These are phyloP conservation scores for Verticillium dahliae DNA, from an alignment of 2,329 filamentous ascomycete genomes.

Conservation along the genomic window DNA sequence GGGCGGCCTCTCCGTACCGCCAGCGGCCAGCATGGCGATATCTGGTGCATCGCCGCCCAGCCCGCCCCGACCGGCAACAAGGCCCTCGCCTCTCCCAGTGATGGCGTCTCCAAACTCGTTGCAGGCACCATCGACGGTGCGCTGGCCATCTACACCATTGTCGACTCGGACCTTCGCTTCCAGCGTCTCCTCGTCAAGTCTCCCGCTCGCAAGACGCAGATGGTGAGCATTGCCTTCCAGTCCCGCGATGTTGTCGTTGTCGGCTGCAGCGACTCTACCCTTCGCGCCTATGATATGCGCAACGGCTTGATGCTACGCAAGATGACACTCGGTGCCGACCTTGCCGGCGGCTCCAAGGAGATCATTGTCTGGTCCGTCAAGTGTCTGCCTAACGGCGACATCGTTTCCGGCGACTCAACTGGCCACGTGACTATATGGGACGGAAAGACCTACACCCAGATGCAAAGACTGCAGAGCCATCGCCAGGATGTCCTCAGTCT, in stretches of 20 bases:
- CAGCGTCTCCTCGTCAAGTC: constrained; percentile 69
- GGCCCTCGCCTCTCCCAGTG: constrained; percentile 51
- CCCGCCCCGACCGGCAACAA: constrained; percentile 36
- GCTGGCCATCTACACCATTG: constrained; percentile 78
- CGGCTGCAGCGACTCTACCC: constrained; percentile 94
- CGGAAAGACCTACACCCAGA: constrained; percentile 82
- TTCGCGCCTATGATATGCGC: constrained; percentile 81
- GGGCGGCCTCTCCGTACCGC: constrained; percentile 74
- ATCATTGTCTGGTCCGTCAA: constrained; percentile 92
- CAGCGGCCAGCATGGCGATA: constrained; percentile 88
- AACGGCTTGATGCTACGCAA: constrained; percentile 69
- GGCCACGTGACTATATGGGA: constrained; percentile 93
- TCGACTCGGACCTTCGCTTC: constrained; percentile 76
- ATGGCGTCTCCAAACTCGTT: constrained; percentile 57
- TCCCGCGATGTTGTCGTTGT: constrained; percentile 75
- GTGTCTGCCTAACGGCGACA: constrained; percentile 77
- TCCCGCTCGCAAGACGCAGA: constrained; percentile 76
- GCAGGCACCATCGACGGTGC: constrained; percentile 88
- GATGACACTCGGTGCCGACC: constrained; percentile 79
- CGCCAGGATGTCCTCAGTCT: constrained; percentile 86
- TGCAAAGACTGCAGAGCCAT: constrained; percentile 80
- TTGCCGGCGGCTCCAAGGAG: constrained; percentile 71
- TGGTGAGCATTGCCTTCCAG: constrained; percentile 88
- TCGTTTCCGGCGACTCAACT: constrained; percentile 91
- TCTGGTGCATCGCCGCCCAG: constrained; percentile 93